Percentiles rank a stretch among this genome's conserved stretches.
Conservation (phyloP, 129 eudicot species). For the Deinandra increscens region DNA sequence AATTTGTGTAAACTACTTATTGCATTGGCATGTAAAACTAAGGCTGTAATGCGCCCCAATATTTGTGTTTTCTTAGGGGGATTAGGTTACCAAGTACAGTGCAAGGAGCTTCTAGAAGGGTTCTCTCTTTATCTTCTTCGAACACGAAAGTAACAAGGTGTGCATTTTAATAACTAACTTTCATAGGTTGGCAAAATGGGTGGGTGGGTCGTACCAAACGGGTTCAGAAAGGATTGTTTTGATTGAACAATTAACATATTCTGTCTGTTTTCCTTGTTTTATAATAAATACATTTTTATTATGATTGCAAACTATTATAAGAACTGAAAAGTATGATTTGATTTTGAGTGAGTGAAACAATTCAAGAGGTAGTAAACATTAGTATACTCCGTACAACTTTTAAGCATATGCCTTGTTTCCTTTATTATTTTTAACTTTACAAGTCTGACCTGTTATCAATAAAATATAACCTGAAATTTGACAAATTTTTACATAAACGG, state of each 20-base stretch:
- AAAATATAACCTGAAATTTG: not conserved
- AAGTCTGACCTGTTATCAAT: not conserved
- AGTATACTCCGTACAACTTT: not conserved
- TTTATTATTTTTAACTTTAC: not conserved
- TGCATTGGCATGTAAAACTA: constrained; percentile 6
- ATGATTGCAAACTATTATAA: constrained; percentile 3
- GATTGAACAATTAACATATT: not conserved
- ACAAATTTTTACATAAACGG: not conserved
- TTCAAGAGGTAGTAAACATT: not conserved
- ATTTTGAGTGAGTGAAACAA: not conserved
- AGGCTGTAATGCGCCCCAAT: constrained; percentile 3
- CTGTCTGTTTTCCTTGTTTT: not conserved
- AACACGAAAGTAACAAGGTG: constrained; percentile 40
- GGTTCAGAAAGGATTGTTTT: not conserved
- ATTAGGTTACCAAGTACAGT: constrained; percentile 39
- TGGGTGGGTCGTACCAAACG: not conserved
- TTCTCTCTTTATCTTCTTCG: constrained; percentile 39
- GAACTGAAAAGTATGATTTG: not conserved
- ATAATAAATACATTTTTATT: not conserved
- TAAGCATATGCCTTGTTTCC: not conserved
- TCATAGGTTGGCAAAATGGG: not conserved
- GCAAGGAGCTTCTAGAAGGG: constrained; percentile 41
- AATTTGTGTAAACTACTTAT: not conserved
- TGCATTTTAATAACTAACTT: constrained; percentile 11
- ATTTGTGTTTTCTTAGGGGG: constrained; percentile 30